Evolutionary conservation across 1,139 yeast species (phyloP), one percentile per base, ranked within the genome.

Genomic region (Saccharomycopsis crataegensis): DNA sequence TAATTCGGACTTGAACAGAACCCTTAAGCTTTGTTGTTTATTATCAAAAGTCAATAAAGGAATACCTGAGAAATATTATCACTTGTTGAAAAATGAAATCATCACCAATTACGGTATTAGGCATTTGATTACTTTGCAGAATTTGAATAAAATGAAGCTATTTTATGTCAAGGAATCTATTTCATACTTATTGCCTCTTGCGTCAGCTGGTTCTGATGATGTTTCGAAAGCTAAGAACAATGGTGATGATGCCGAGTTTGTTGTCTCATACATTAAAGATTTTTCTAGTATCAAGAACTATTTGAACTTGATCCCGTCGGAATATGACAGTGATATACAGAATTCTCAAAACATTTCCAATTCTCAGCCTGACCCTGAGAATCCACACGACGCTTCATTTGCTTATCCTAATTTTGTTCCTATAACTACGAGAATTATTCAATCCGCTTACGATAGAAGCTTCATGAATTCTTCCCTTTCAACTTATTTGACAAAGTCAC

Each of bases 11-110:
- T 66, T 77, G 1, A 59, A 73, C 2, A 60, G 67, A 0, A 68
- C 72, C 46, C 59, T 84, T 36, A 72, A 83, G 43, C 65, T 82
- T 3, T 58, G 83, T 1, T 70, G 79, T 1, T 62, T 86, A 22
- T 76, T 85, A 3, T 77, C 85, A 5, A 69, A 82, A 12, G 75
- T 80, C 8, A 79, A 82, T 60, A 80, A 79, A 49, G 96, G 96
- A 0, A 66, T 88, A 38, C 75, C 78, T 54, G 83, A 76, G 50
- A 77, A 73, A 54, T 90, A 85, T 59, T 74, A 77, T 59, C 79
- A 76, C 3, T 61, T 61, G 22, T 63, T 86, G 28, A 73, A 76
- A 51, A 70, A 67, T 8, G 82, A 77, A 54, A 66, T 85, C 4
- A 64, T 79, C 17, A 80, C 79, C 53, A 75, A 78, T 49, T 86